Evolutionary conservation across 2,329 filamentous ascomycete species (phyloP).

Genomic region (Eurotiales sp.): DNA sequence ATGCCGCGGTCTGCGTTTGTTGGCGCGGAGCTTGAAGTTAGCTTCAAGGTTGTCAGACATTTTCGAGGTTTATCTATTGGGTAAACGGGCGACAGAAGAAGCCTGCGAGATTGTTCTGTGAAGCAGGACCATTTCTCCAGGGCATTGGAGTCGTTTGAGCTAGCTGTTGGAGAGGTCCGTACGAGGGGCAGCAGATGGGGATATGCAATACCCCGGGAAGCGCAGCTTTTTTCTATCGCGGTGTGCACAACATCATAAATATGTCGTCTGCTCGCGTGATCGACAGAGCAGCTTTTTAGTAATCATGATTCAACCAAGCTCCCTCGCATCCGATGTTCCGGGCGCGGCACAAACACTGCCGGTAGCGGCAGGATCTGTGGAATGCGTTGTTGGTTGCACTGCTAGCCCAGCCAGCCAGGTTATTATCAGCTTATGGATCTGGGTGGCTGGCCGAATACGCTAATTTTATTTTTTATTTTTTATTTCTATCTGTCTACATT

Average conservation of each 20-base stretch:
- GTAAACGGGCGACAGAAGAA: not conserved
- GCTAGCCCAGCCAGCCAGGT: too few species aligned
- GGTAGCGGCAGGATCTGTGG: not conserved
- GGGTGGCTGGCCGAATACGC: too few species aligned
- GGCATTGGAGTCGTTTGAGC: not conserved
- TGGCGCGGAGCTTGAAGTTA: not conserved
- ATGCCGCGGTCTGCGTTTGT: not conserved
- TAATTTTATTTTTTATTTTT: too few species aligned
- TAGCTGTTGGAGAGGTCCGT: not conserved
- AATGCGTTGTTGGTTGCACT: too few species aligned
- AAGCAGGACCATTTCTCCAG: not conserved
- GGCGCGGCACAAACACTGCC: constrained; percentile 4
- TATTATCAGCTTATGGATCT: too few species aligned
- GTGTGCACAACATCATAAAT: too few species aligned
- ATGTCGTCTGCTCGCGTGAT: constrained; percentile 7
- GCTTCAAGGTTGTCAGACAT: constrained; percentile 1
- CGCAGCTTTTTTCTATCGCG: too few species aligned
- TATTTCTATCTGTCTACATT: too few species aligned
- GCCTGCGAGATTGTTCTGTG: not conserved
- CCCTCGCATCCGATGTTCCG: not conserved
- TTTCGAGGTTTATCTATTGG: not conserved
- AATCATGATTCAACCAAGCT: constrained; percentile 1
- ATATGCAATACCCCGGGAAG: too few species aligned
- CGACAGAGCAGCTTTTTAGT: not conserved
- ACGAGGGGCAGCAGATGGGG: not conserved